A percentile compares a stretch with the other conserved stretches of the same genome.
These are phyloP conservation scores for Cercospora sp. DNA, from an alignment of 2,329 filamentous ascomycete species.

Conservation along the genomic window DNA sequence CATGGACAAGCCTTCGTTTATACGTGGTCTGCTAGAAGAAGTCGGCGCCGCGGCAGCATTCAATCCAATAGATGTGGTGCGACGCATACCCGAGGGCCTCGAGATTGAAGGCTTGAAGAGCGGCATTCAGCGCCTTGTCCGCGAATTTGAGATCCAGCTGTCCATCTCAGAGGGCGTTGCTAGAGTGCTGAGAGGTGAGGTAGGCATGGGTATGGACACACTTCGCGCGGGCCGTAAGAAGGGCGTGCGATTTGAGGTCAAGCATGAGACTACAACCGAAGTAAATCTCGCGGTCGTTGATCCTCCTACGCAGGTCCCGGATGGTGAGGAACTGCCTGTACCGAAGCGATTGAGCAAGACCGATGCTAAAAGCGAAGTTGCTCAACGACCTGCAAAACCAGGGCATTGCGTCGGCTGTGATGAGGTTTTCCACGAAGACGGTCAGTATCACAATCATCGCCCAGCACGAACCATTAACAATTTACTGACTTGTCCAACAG, in stretches of 20 bases:
- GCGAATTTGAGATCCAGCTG: constrained; percentile 93
- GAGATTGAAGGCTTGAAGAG: constrained; percentile 89
- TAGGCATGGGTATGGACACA: constrained; percentile 77
- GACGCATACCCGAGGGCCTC: constrained; percentile 86
- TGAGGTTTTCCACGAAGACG: constrained; percentile 42
- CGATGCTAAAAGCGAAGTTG: constrained; percentile 22
- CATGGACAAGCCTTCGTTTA: constrained; percentile 97
- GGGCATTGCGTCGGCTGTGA: constrained; percentile 45
- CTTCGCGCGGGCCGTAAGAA: constrained; percentile 77
- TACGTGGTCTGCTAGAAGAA: constrained; percentile 85
- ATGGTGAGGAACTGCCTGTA: constrained; percentile 29
- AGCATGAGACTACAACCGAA: constrained; percentile 38
- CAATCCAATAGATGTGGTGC: constrained; percentile 85
- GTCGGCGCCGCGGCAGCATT: constrained; percentile 78
- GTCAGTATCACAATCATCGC: constrained; percentile 30
- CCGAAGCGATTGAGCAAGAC: constrained; percentile 27
- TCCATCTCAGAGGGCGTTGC: constrained; percentile 91
- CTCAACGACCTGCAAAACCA: constrained; percentile 31
- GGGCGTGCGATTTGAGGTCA: constrained; percentile 85
- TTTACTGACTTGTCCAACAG: constrained; percentile 37
- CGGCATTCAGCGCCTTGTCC: constrained; percentile 84
- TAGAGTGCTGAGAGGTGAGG: constrained; percentile 81
- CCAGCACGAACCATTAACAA: neutral
- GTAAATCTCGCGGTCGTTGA: constrained; percentile 39
- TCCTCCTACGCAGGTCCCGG: constrained; percentile 32